A percentile compares a stretch with the other conserved stretches of the same genome.
Conservation (phyloP, 1,139 yeast genomes). For the Arxiozyma slooffiae region DNA sequence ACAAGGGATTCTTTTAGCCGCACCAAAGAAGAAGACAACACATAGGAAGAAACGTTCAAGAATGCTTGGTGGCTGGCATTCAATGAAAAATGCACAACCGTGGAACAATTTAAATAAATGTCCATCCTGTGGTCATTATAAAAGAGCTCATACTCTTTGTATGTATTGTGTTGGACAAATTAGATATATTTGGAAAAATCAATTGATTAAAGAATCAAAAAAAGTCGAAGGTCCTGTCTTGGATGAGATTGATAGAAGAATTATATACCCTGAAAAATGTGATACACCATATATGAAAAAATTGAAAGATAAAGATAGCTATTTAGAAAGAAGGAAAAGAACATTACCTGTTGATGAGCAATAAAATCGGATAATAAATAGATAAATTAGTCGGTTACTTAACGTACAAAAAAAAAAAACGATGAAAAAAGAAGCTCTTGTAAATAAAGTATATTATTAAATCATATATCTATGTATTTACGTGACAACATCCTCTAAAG, state of each 20-base stretch:
- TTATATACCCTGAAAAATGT: constrained; percentile 69
- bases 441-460: background rate
- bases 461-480: background rate
- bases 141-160: constrained; percentile 82
- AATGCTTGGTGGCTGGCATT: constrained; percentile 49
- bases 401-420: background rate
- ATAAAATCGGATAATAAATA: background rate
- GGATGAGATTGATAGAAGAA: constrained; percentile 50
- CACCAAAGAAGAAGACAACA: constrained; percentile 87
- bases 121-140: constrained; percentile 90
- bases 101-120: constrained; percentile 75
- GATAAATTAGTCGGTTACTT: background rate
- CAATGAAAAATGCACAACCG: constrained; percentile 48
- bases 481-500: background rate
- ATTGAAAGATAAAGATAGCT: constrained; percentile 48
- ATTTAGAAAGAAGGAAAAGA: constrained; percentile 53
- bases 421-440: background rate
- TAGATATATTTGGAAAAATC: constrained; percentile 54
- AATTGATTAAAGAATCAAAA: constrained; percentile 14
- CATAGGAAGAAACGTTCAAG: constrained; percentile 76
- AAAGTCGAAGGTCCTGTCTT: constrained; percentile 32
- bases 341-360: constrained; percentile 35
- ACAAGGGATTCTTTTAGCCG: constrained; percentile 69
- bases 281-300: constrained; percentile 42
- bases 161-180: constrained; percentile 87